A percentile compares a stretch with the other conserved stretches of the same genome.
phyloP scores from a whole-genome alignment of 495 filamentous ascomycete genomes.

The Beverwykella pulmonaria region DNA sequence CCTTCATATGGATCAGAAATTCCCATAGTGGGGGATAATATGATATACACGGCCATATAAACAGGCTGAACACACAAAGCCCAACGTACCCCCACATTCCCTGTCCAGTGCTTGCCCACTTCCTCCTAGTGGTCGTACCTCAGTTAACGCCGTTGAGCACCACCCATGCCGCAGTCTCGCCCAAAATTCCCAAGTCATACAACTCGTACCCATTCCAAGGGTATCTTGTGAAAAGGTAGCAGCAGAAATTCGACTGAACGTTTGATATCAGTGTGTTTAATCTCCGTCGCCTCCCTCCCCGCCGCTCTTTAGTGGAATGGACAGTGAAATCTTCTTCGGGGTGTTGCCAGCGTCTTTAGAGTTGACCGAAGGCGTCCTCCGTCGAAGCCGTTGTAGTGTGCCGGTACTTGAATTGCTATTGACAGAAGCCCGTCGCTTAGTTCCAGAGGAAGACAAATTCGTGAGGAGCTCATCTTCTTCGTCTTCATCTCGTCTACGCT shows the following conservation, averaged over 20 bases:
- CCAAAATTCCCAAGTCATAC: conserved; percentile 30
- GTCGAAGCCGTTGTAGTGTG: conserved; percentile 34
- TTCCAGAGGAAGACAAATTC: conserved; percentile 42
- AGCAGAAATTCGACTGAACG: conserved; percentile 5
- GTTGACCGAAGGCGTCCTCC: conserved; percentile 38
- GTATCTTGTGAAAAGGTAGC: conserved; percentile 36
- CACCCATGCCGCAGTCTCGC: conserved; percentile 19
- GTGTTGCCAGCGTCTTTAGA: conserved; percentile 40
- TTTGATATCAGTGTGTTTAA: not conserved
- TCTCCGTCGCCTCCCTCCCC: conserved; percentile 27
- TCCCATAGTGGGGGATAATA: conserved; percentile 2
- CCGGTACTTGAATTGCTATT: conserved; percentile 32
- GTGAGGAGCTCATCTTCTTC: conserved; percentile 53
- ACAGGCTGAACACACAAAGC: not conserved
- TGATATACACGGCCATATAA: conserved; percentile 1
- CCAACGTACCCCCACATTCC: not conserved
- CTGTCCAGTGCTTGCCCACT: not conserved
- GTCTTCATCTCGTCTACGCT: conserved; percentile 88
- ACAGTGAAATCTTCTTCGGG: conserved; percentile 43
- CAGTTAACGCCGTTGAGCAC: conserved; percentile 28
- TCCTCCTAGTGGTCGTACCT: not conserved
- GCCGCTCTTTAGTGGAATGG: conserved; percentile 35
- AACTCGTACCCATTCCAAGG: conserved; percentile 28
- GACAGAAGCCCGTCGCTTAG: conserved; percentile 42
- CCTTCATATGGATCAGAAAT: not conserved